phyloP scores from a whole-genome alignment of 495 filamentous ascomycete species.

The Trichoderma asperelloides region DNA sequence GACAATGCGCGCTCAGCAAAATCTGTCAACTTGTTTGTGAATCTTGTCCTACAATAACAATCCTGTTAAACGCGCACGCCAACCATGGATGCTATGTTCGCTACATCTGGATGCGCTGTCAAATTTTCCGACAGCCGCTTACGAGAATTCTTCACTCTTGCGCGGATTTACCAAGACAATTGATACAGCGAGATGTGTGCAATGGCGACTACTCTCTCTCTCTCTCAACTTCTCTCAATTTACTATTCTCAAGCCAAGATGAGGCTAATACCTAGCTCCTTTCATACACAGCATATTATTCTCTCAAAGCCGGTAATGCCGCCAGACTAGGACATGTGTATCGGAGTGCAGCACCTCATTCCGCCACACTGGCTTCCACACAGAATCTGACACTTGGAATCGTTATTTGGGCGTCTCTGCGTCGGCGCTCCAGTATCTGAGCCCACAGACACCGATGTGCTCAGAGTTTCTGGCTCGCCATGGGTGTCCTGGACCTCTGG shows the following conservation, averaged over 20 bases:
- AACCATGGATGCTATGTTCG: no score
- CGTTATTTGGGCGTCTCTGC: neutral
- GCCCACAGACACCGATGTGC: neutral
- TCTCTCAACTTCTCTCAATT: neutral
- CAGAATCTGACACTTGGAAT: neutral
- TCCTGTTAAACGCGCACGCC: no score
- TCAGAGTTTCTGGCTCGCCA: neutral
- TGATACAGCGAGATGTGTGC: no score
- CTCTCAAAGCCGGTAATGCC: neutral
- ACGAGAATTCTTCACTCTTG: no score
- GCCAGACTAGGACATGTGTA: neutral
- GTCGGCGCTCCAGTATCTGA: neutral
- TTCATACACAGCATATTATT: neutral
- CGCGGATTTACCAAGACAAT: no score
- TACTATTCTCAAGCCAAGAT: neutral
- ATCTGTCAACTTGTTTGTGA: no score
- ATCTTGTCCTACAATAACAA: no score
- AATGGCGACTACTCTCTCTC: no score
- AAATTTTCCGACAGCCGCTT: no score
- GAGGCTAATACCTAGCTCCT: no score
- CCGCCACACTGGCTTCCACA: neutral
- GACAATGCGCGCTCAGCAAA: no score
- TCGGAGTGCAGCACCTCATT: neutral
- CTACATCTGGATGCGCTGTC: no score
- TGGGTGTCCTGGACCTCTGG: slow-evolving; percentile 51